Evolutionary conservation across 257 asterid genomes (phyloP).

Genomic region (Prunella vulgaris): DNA sequence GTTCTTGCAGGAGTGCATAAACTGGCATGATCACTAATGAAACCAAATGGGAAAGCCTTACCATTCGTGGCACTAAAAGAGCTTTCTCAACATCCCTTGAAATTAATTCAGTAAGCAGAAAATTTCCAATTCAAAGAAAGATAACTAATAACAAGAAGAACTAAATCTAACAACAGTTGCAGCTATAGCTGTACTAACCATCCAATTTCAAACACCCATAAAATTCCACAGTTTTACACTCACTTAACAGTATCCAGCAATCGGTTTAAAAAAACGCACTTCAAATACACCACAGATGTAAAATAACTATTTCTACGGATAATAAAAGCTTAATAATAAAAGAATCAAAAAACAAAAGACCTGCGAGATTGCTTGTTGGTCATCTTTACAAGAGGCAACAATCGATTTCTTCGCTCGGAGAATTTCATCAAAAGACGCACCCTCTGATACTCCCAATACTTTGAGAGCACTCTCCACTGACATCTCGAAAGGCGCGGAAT

Average conservation of each 20-base stretch:
- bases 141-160: background rate
- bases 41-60: too few species aligned
- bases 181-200: constrained; percentile 3
- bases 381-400: constrained; percentile 67
- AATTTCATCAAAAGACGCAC: constrained; percentile 92
- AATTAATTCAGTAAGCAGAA: background rate
- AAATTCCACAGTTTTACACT: background rate
- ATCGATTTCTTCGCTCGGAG: constrained; percentile 84
- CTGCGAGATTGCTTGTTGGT: constrained; percentile 68
- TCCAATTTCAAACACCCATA: background rate
- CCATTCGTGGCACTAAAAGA: too few species aligned
- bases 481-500: constrained; percentile 93
- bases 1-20: too few species aligned
- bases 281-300: background rate
- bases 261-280: constrained; percentile 3
- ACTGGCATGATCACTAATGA: too few species aligned
- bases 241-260: background rate
- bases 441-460: constrained; percentile 79
- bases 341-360: constrained; percentile 20
- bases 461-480: constrained; percentile 90
- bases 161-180: background rate
- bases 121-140: constrained; percentile 4
- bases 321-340: background rate
- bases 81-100: too few species aligned
- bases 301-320: background rate